Evolutionary conservation across 805 yeast genomes (phyloP).

Genomic region (Millerozyma miso): DNA sequence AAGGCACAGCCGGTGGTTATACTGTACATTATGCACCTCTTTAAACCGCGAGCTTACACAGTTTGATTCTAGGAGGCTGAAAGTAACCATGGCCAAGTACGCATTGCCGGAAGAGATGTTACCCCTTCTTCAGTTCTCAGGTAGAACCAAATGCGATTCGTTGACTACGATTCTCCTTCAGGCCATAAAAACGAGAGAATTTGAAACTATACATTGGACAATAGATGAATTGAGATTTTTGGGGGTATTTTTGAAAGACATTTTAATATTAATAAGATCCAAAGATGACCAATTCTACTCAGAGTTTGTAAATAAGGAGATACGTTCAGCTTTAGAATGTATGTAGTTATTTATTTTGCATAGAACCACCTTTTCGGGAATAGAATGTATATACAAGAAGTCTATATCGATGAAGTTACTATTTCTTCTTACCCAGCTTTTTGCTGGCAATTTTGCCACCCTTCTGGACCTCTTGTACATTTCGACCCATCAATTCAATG

Average conservation of each 20-base stretch:
- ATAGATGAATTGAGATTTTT: constrained; percentile 24
- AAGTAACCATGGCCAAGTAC: not conserved
- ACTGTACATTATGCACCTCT: not conserved
- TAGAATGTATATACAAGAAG: constrained; percentile 4
- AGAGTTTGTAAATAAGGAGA: constrained; percentile 3
- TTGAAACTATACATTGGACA: constrained; percentile 22
- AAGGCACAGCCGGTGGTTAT: constrained; percentile 11
- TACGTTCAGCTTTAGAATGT: not conserved
- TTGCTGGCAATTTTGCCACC: constrained; percentile 52
- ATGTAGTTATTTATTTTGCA: not conserved
- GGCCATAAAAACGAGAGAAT: constrained; percentile 22
- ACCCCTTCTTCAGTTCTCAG: constrained; percentile 12
- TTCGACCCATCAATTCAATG: constrained; percentile 56
- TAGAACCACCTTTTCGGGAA: not conserved
- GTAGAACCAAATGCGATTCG: not conserved
- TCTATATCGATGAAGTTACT: too few species aligned
- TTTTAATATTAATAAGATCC: constrained; percentile 3
- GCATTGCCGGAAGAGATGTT: not conserved
- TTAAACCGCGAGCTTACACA: not conserved
- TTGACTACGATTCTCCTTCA: constrained; percentile 6
- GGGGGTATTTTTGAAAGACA: constrained; percentile 21
- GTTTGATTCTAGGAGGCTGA: not conserved
- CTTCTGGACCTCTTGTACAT: constrained; percentile 49
- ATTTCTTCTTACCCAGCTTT: constrained; percentile 40
- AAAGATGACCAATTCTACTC: constrained; percentile 3